Percentiles rank a stretch among this genome's conserved stretches.
Conservation (phyloP, 2,329 filamentous ascomycete genomes). For the Talaromyces sp. region DNA sequence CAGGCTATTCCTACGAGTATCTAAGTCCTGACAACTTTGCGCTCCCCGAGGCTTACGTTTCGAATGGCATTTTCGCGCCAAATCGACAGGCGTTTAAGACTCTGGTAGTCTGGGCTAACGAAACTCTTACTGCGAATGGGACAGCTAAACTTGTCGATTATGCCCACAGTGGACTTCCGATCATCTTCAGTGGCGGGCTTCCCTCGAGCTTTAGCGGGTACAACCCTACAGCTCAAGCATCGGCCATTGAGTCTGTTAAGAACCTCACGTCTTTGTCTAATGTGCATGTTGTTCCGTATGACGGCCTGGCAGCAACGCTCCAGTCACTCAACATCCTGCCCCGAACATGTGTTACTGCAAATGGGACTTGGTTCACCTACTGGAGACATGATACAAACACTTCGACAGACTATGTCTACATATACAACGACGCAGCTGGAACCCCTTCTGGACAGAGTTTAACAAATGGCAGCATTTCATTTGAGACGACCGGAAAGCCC, state of each 20-base stretch:
- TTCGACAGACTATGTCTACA: slow-evolving; percentile 32
- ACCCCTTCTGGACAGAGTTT: slow-evolving; percentile 15
- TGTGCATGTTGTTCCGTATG: slow-evolving; percentile 29
- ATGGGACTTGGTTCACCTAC: slow-evolving; percentile 32
- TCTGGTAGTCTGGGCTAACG: slow-evolving; percentile 34
- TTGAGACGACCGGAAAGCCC: slow-evolving; percentile 30
- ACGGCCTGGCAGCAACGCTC: slow-evolving; percentile 28
- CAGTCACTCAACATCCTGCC: slow-evolving; percentile 28
- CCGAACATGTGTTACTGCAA: slow-evolving; percentile 20
- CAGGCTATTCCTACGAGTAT: slow-evolving; percentile 43
- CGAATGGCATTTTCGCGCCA: slow-evolving; percentile 34
- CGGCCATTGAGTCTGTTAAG: slow-evolving; percentile 19
- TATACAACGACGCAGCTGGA: slow-evolving; percentile 35
- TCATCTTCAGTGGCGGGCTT: slow-evolving; percentile 38
- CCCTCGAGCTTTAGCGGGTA: slow-evolving; percentile 20
- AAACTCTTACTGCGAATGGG: slow-evolving; percentile 33
- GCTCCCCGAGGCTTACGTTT: slow-evolving; percentile 34
- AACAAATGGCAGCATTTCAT: slow-evolving; percentile 20
- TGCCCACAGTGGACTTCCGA: slow-evolving; percentile 37
- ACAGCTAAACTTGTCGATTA: slow-evolving; percentile 30
- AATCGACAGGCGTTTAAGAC: slow-evolving; percentile 40
- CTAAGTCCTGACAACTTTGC: slow-evolving; percentile 43
- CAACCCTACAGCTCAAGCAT: slow-evolving; percentile 12
- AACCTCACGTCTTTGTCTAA: slow-evolving; percentile 25
- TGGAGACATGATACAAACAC: slow-evolving; percentile 28